Percentiles rank a stretch among this genome's conserved stretches.
phyloP scores from a whole-genome alignment of 83 land plant genomes.

The Thuja plicata region DNA sequence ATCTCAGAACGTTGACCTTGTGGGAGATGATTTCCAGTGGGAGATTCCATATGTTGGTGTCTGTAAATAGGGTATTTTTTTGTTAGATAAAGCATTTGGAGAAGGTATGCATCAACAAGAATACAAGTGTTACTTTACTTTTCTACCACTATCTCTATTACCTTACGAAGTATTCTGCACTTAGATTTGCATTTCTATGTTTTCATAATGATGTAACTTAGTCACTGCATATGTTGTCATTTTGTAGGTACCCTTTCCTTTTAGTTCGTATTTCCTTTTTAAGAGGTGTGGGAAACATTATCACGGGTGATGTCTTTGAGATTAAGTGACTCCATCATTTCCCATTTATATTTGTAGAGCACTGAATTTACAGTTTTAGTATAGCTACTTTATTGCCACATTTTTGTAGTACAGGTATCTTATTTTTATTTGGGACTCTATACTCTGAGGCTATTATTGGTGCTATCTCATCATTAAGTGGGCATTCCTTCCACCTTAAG shows the following conservation, averaged over 20 bases:
- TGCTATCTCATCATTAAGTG: constrained; percentile 24
- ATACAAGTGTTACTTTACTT: not conserved
- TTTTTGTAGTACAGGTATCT: not conserved
- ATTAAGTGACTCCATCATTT: constrained; percentile 46
- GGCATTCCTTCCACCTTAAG: not conserved
- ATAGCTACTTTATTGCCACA: not conserved
- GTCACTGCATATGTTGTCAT: not conserved
- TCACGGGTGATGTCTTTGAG: constrained; percentile 58
- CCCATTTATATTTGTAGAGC: not conserved
- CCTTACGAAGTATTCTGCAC: not conserved
- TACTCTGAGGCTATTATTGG: constrained; percentile 38
- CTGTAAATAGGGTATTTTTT: no score
- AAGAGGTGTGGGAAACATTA: constrained; percentile 68
- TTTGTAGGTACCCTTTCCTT: constrained; percentile 43
- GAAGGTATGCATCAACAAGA: no score
- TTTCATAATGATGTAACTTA: not conserved
- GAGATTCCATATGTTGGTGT: no score
- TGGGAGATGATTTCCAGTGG: no score
- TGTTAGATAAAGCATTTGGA: no score
- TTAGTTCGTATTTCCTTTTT: constrained; percentile 57
- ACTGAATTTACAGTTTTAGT: not conserved
- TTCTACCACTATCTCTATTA: not conserved
- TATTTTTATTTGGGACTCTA: not conserved
- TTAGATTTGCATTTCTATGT: not conserved
- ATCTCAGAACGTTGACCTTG: no score